Percentiles rank a stretch among this genome's conserved stretches.
These are phyloP conservation scores for Fusarium globosum DNA, from an alignment of 2,329 filamentous ascomycete genomes.

Conservation along the genomic window DNA sequence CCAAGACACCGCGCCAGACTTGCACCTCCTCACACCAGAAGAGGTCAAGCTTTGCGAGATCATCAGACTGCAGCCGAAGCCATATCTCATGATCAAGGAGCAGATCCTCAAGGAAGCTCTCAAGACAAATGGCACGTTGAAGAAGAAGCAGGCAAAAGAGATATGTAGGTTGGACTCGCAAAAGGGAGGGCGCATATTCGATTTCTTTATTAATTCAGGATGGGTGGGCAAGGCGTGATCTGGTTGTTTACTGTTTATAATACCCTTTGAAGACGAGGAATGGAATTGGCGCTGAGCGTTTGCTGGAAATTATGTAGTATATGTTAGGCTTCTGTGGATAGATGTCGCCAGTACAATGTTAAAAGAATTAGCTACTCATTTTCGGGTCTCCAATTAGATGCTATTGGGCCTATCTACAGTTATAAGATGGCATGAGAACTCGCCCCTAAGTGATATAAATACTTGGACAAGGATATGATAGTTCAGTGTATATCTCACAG, in stretches of 20 bases:
- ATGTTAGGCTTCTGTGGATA: slow-evolving; percentile 10
- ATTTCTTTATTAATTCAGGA: slow-evolving; percentile 92
- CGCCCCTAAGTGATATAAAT: not conserved
- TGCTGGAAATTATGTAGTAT: slow-evolving; percentile 6
- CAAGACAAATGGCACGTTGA: slow-evolving; percentile 86
- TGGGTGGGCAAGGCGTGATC: slow-evolving; percentile 86
- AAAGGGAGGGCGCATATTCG: slow-evolving; percentile 88
- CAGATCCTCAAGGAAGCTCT: slow-evolving; percentile 90
- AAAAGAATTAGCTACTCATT: not conserved
- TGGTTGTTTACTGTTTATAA: slow-evolving; percentile 34
- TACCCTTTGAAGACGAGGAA: slow-evolving; percentile 38
- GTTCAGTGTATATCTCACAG: not conserved
- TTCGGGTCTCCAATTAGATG: not conserved
- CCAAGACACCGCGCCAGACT: slow-evolving; percentile 81
- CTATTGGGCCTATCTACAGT: not conserved
- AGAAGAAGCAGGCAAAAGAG: slow-evolving; percentile 93
- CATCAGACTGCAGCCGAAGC: slow-evolving; percentile 89
- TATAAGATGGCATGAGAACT: not conserved
- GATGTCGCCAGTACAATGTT: slow-evolving; percentile 15
- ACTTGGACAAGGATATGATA: no score
- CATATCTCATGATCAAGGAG: slow-evolving; percentile 95
- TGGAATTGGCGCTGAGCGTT: slow-evolving; percentile 33
- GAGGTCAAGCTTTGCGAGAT: slow-evolving; percentile 88
- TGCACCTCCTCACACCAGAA: slow-evolving; percentile 86
- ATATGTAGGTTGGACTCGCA: slow-evolving; percentile 85